Conservation (phyloP, 208 protist species). For the Trypanosoma caninum region DNA sequence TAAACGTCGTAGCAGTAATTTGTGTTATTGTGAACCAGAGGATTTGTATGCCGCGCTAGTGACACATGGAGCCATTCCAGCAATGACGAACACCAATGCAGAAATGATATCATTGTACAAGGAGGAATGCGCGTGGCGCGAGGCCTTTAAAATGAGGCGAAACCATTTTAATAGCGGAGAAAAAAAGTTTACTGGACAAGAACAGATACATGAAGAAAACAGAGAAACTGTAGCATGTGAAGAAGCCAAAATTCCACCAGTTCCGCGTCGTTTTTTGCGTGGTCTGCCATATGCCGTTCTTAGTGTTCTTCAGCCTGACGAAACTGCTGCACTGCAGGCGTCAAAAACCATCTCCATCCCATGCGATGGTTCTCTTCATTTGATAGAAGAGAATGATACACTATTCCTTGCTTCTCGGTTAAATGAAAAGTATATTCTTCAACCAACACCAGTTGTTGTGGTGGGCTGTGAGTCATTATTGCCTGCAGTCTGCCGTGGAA, state of each 20-base stretch:
- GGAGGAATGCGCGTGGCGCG: constrained; percentile 39
- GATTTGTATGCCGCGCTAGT: constrained; percentile 27
- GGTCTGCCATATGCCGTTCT: constrained; percentile 3
- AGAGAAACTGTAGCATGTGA: background rate
- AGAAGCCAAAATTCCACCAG: background rate
- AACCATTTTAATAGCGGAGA: background rate
- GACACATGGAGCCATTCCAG: constrained; percentile 12
- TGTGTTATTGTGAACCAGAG: constrained; percentile 21
- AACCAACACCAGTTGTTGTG: constrained; percentile 44
- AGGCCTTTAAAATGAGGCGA: constrained; percentile 3
- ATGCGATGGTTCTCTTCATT: constrained; percentile 45
- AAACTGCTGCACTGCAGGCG: background rate
- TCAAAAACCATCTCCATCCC: background rate
- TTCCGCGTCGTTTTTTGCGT: constrained; percentile 9
- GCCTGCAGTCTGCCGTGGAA: constrained; percentile 42
- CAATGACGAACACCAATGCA: constrained; percentile 49
- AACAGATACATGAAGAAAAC: background rate
- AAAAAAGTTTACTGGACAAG: background rate
- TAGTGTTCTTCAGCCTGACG: background rate
- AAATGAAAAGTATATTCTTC: constrained; percentile 35
- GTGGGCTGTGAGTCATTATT: constrained; percentile 41
- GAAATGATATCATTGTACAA: constrained; percentile 50
- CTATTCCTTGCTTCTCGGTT: constrained; percentile 37
- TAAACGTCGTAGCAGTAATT: constrained; percentile 21
- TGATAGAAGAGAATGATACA: constrained; percentile 57